Base-by-base conservation (phyloP, 176 grass and related monocot genomes). In the Musa schizocarpa region DNA sequence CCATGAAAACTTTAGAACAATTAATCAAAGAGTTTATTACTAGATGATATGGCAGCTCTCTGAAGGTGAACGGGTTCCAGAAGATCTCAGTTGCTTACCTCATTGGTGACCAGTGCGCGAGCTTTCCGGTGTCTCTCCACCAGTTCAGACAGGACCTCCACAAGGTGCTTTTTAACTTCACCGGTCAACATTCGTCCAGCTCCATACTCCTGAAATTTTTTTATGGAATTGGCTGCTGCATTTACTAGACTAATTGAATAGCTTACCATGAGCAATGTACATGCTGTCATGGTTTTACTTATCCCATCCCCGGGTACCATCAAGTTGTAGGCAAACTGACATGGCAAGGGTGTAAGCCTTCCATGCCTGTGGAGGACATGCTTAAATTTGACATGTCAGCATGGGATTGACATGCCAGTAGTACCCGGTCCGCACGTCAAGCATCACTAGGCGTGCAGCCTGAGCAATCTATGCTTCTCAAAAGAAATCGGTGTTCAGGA, bases 101-200 rank as follows among this genome's bases (percentile, higher is more conserved):
- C 90, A 20, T 99, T 86, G 0, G 88, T 91, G 48, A 99, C 90
- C 76, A 65, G 67, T 53, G 86, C 80, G 43, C 90, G 80, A 71
- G 95, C 88, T 61, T 65, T 87, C 80, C 86, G 79, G 81, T 99
- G 95, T 50, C 88, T 84, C 69, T 81, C 84, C 70, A 99, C 95
- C 53, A 99, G 52, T 58, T 89, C 82, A 3, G 82, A 89, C 61
- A 99, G 78, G 51, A 94, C 78, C 12, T 58, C 20, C 54, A 87
- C 17, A 11, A 99, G 90, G 13, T 54, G 50, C 57, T 78, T 77
- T 74, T 99, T 99, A 16, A 94, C 88, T 69, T 99, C 90, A 81
- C 95, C 95, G 0, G 90, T 92, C 55, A 99, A 79, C 95, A 94
- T 86, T 22, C 63, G 77, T 71, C 95, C 90, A 68, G 87, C 80